Percentiles rank a stretch among this genome's conserved stretches.
phyloP scores from a whole-genome alignment of 768 basidiomycete species.

The Hericium coralloides region DNA sequence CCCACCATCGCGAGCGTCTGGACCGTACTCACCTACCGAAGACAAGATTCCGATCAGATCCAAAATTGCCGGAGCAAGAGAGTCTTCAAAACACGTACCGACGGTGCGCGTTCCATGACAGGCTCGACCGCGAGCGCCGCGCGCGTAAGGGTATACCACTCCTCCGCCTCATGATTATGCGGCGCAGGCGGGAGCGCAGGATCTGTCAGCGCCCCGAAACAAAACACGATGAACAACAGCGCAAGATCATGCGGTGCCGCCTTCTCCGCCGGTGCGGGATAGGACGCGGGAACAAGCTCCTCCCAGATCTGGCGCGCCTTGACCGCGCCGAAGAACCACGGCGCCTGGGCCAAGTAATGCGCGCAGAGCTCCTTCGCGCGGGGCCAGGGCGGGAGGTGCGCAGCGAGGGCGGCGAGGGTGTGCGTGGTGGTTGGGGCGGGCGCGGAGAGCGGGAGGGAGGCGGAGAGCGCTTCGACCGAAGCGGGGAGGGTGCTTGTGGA shows the following conservation, averaged over 20 bases:
- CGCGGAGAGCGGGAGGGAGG: slow-evolving; percentile 2
- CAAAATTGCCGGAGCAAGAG: too few relatives aligned
- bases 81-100: slow-evolving; percentile 16
- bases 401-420: slow-evolving; percentile 19
- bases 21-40: slow-evolving; percentile 45
- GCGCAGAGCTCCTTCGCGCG: slow-evolving; percentile 51
- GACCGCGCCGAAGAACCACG: slow-evolving; percentile 74
- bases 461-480: slow-evolving; percentile 1
- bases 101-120: slow-evolving; percentile 60
- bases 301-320: slow-evolving; percentile 54
- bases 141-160: slow-evolving; percentile 52
- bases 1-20: slow-evolving; percentile 60
- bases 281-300: slow-evolving; percentile 60
- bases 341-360: slow-evolving; percentile 70
- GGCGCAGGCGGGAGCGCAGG: slow-evolving; percentile 27
- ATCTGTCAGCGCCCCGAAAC: slow-evolving; percentile 5
- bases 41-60: not conserved
- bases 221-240: slow-evolving; percentile 6
- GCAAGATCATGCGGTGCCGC: slow-evolving; percentile 6
- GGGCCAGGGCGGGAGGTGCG: slow-evolving; percentile 48
- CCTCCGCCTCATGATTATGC: slow-evolving; percentile 40
- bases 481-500: slow-evolving; percentile 1
- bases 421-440: not conserved
- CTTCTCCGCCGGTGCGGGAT: slow-evolving; percentile 15
- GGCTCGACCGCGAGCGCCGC: slow-evolving; percentile 60